Evolutionary conservation across 306 rosid species (phyloP).

Genomic region (Malus sylvestris): DNA sequence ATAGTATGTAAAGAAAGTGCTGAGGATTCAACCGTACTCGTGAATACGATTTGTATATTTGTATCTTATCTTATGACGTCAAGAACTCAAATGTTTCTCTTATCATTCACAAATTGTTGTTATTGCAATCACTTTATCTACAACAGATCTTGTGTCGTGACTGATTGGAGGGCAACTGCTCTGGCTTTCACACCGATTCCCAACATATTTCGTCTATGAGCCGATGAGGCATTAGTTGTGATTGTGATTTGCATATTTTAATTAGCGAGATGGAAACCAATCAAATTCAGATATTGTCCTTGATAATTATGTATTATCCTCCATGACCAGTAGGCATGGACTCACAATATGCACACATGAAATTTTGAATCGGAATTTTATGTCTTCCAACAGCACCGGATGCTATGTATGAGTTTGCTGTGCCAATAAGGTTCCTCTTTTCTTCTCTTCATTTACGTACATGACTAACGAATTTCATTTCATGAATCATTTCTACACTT

Average conservation of each 20-base stretch:
- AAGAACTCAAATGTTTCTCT: neutral
- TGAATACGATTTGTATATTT: conserved; percentile 13
- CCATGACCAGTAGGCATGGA: no score
- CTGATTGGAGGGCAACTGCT: neutral
- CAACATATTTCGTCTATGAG: neutral
- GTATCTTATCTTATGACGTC: conserved; percentile 1
- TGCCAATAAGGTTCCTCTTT: neutral
- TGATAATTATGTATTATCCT: neutral
- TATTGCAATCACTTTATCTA: neutral
- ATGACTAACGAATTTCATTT: no score
- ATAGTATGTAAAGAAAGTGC: conserved; percentile 8
- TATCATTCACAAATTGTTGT: neutral
- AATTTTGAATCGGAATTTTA: neutral
- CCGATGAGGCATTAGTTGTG: neutral
- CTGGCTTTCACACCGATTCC: neutral
- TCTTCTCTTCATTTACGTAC: neutral
- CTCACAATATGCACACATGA: neutral
- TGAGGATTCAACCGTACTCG: neutral
- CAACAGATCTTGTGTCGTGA: neutral
- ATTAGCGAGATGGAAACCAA: neutral
- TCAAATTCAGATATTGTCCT: neutral
- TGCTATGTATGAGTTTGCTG: neutral
- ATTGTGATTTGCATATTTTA: neutral
- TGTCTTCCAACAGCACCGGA: neutral
- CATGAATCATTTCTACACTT: no score